A percentile compares a stretch with the other conserved stretches of the same genome.
These are phyloP conservation scores for Cryptococcus sp. DNA, from an alignment of 1,284 basidiomycete genomes.

Conservation along the genomic window DNA sequence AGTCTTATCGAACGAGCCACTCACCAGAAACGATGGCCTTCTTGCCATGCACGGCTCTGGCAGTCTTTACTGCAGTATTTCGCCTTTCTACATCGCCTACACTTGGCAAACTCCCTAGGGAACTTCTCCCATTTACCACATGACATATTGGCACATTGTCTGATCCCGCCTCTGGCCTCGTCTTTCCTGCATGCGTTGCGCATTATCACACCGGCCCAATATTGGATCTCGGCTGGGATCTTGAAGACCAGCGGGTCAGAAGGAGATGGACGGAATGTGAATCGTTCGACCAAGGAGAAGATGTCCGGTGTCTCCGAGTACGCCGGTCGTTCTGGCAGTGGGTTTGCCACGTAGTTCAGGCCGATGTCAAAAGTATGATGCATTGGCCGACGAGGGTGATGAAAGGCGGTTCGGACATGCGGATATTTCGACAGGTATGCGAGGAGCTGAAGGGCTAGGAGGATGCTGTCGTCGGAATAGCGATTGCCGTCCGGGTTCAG, in stretches of 20 bases:
- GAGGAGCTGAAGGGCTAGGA: slow-evolving; percentile 85
- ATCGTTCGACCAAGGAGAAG: slow-evolving; percentile 93
- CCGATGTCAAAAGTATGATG: slow-evolving; percentile 52
- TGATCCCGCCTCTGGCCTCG: slow-evolving; percentile 84
- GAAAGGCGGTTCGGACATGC: slow-evolving; percentile 95
- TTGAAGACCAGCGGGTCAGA: slow-evolving; percentile 71
- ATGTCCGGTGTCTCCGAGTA: slow-evolving; percentile 68
- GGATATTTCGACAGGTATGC: slow-evolving; percentile 98
- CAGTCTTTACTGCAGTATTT: slow-evolving; percentile 99
- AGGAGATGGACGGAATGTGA: slow-evolving; percentile 87
- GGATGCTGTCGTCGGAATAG: slow-evolving; percentile 92
- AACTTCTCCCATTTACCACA: slow-evolving; percentile 94
- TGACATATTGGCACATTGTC: slow-evolving; percentile 97
- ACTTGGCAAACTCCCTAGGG: slow-evolving; percentile 96
- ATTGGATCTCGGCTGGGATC: slow-evolving; percentile 89
- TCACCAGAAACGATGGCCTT: slow-evolving; percentile 78
- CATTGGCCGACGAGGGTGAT: slow-evolving; percentile 67
- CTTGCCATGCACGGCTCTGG: slow-evolving; percentile 95
- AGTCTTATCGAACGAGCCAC: slow-evolving; percentile 10
- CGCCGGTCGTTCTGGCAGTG: slow-evolving; percentile 49
- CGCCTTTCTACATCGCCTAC: slow-evolving; percentile 90
- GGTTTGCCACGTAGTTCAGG: slow-evolving; percentile 25
- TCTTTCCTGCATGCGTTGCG: slow-evolving; percentile 98
- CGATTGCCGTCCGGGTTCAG: slow-evolving; percentile 54
- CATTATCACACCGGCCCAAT: slow-evolving; percentile 99